Evolutionary conservation across 179 eudicot species (phyloP), one percentile per base, ranked within the genome.

Genomic region (Patellifolia procumbens): DNA sequence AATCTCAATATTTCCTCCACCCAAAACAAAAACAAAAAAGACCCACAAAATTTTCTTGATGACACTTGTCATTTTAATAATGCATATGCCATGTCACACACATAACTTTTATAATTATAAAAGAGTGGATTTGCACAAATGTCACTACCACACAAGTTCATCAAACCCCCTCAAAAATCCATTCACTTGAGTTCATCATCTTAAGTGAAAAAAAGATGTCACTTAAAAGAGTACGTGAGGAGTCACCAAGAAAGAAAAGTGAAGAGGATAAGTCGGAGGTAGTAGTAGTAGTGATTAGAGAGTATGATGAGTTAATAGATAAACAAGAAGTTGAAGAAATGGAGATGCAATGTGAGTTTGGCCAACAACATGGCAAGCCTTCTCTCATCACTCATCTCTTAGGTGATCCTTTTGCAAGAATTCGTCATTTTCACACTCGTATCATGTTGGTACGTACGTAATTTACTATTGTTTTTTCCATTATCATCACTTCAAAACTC

Each of bases 341-440:
- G 76, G 97, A 93, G 85, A 80, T 76, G 76, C 81, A 76, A 82
- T 89, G 96, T 64, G 96, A 93, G 77, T 83, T 89, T 48, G 90
- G 92, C 7, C 82, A 88, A 58, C 81, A 86, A 61, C 81, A 76
- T 45, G 92, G 91, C 31, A 84, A 88, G 65, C 85, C 89, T 72
- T 74, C 87, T 0, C 84, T 93, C 15, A 81, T 88, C 51, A 93
- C 96, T 63, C 91, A 91, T 76, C 85, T 82, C 59, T 64, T 91
- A 83, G 97, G 94, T 34, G 97, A 93, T 68, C 97, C 97, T 58
- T 73, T 87, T 70, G 80, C 84, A 29, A 83, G 97, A 4, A 80
- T 93, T 8, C 91, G 92, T 39, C 83, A 85, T 67, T 85, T 84
- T 72, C 74, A 86, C 1, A 35, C 56, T 12, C 88, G 84, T 28